Conservation (phyloP, 768 basidiomycete genomes). For the Mrakia gelida region DNA sequence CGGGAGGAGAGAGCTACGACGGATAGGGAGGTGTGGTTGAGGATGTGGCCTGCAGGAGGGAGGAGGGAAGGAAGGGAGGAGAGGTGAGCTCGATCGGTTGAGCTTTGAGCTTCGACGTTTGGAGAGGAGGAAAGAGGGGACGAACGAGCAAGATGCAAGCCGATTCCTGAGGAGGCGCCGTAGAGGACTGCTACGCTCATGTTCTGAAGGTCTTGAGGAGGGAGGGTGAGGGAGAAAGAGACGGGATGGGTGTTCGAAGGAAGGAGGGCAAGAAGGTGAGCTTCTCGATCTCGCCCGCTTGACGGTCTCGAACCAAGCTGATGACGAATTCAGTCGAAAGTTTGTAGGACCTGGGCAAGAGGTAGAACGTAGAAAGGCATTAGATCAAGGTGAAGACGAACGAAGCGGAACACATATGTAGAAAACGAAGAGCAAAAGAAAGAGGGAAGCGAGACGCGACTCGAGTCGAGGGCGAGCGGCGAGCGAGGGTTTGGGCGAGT, state of each 20-base stretch:
- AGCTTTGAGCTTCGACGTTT: neutral
- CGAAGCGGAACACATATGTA: neutral
- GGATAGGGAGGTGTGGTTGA: slow-evolving; percentile 41
- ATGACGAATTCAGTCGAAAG: neutral
- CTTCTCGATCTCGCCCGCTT: neutral
- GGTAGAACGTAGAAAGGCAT: neutral
- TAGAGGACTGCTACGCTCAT: slow-evolving; percentile 29
- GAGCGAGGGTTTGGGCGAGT: no score
- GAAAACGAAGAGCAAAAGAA: neutral
- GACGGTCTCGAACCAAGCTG: no score
- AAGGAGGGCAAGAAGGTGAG: neutral
- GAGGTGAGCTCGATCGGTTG: neutral
- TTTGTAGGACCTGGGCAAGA: no score
- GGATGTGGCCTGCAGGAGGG: slow-evolving; percentile 33
- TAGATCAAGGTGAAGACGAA: neutral
- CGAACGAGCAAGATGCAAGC: slow-evolving; percentile 14
- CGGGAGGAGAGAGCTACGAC: slow-evolving; percentile 46
- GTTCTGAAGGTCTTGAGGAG: neutral
- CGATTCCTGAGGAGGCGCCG: slow-evolving; percentile 25
- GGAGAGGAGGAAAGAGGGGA: neutral
- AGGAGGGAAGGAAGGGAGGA: neutral
- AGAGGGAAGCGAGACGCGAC: neutral
- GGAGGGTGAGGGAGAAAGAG: neutral
- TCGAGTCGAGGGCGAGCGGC: neutral
- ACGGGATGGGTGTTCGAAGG: neutral